Evolutionary conservation across 108 stramenopile genomes (phyloP).

Genomic region (Schizochytrium sp.): DNA sequence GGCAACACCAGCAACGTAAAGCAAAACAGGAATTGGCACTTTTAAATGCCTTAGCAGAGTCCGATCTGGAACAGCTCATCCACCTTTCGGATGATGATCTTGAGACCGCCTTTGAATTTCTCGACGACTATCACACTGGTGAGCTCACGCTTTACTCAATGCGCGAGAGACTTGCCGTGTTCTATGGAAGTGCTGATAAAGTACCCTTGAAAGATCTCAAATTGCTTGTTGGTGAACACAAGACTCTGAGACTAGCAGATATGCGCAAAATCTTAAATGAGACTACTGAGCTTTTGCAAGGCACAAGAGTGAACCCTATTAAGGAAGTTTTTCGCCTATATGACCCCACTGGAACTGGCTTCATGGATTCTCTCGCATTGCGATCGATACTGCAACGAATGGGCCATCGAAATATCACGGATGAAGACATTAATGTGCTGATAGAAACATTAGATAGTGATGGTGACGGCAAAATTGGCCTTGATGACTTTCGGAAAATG

Average conservation of each 20-base stretch:
- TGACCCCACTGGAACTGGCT: conserved; percentile 74
- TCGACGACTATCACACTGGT: background rate
- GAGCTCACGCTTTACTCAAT: background rate
- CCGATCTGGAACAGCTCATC: background rate
- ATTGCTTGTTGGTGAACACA: background rate
- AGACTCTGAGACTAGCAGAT: background rate
- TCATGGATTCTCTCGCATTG: conserved; percentile 65
- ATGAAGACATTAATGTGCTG: conserved; percentile 74
- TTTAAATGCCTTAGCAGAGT: background rate
- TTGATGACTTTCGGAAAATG: conserved; percentile 71
- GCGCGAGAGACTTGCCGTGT: background rate
- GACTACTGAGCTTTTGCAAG: conserved; percentile 38
- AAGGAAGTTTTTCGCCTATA: conserved; percentile 75
- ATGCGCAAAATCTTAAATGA: background rate
- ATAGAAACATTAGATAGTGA: conserved; percentile 76
- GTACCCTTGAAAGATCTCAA: conserved; percentile 26
- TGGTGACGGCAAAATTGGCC: conserved; percentile 70
- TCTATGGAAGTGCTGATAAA: background rate
- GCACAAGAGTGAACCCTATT: conserved; percentile 70
- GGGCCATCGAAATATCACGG: conserved; percentile 73
- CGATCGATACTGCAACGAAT: conserved; percentile 71
- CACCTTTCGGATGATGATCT: background rate
- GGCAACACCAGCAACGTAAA: too few relatives aligned
- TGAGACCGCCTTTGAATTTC: conserved; percentile 15
- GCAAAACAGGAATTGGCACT: background rate